phyloP scores from a whole-genome alignment of 768 basidiomycete genomes.

The Trametes cingulata region DNA sequence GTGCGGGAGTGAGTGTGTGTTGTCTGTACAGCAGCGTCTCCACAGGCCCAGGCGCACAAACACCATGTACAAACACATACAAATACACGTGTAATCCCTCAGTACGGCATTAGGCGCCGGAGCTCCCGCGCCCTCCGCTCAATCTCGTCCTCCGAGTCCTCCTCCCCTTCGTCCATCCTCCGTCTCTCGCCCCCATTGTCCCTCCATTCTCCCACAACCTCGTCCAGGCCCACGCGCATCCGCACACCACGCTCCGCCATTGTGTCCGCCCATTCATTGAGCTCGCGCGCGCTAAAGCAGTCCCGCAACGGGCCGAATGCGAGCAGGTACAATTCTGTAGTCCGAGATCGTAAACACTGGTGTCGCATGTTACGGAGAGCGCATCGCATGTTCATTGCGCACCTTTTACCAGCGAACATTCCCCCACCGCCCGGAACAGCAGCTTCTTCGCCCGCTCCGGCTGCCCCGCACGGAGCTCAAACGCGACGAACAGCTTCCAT shows the following conservation, averaged over 20 bases:
- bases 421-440: conserved; percentile 70
- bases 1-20: background rate
- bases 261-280: conserved; percentile 61
- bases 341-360: background rate
- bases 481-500: conserved; percentile 75
- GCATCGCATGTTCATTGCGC: conserved; percentile 15
- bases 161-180: conserved; percentile 4
- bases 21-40: conserved; percentile 1
- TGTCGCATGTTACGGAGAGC: conserved; percentile 4
- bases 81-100: conserved; percentile 12
- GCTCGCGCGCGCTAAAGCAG: conserved; percentile 60
- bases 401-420: conserved; percentile 81
- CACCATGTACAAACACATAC: conserved; percentile 15
- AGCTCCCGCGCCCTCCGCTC: conserved; percentile 60
- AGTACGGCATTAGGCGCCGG: conserved; percentile 66
- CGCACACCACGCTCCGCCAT: conserved; percentile 80
- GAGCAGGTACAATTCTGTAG: conserved; percentile 69
- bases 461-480: conserved; percentile 68
- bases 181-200: conserved; percentile 11
- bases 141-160: conserved; percentile 48
- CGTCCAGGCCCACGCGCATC: conserved; percentile 61
- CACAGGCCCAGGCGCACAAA: conserved; percentile 17
- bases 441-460: conserved; percentile 66
- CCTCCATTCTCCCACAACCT: conserved; percentile 47
- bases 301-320: conserved; percentile 72